Evolutionary conservation across 73 alveolate species (phyloP), one percentile per base, ranked within the genome.

Genomic region (Paramecium tetraurelia): DNA sequence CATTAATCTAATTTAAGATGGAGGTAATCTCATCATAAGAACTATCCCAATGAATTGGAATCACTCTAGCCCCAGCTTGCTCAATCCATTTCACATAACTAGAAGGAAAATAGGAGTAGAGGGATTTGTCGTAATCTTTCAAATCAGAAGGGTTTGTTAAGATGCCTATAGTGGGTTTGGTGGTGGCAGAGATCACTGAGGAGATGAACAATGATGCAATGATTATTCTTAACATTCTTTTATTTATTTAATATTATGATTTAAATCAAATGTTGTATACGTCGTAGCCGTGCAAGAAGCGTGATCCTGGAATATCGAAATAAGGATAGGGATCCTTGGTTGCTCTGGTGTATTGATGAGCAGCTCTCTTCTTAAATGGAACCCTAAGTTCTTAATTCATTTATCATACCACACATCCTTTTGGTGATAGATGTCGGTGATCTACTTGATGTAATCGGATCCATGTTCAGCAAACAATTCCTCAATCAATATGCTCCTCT

Each of bases 31-130:
- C 96, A 57, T 68, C 94, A 46, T 46, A 86, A 59, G 86, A 89
- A 18, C 70, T 41, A 53, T 88, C 95, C 76, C 86, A 53, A 43
- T 86, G 58, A 21, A 92, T 84, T 7, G 96, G 96, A 24, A 92
- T 84, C 36, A 92, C 95, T 88, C 71, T 24, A 10, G 96, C 96
- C n/a, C 96, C 96, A 33, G 93, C 94, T 70, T 43, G 21, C 27
- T 89, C 94, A 7, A 89, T 40, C 85, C 85, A 89, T 85, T 80
- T 80, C 24, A 89, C 94, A 31, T 89, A 89, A 70, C 93, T 70
- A 7, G 84, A 33, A 31, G 94, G 93, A 11, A 89, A 46, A 33
- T 70, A 89, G 9, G 94, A 59, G n/a, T 36, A 75, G 9, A 33
- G 63, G 3, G 87, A 29, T 5, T 36, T 36, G 14, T 75, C 87